phyloP scores from a whole-genome alignment of 768 basidiomycete species.

The Cubamyces sp. region DNA sequence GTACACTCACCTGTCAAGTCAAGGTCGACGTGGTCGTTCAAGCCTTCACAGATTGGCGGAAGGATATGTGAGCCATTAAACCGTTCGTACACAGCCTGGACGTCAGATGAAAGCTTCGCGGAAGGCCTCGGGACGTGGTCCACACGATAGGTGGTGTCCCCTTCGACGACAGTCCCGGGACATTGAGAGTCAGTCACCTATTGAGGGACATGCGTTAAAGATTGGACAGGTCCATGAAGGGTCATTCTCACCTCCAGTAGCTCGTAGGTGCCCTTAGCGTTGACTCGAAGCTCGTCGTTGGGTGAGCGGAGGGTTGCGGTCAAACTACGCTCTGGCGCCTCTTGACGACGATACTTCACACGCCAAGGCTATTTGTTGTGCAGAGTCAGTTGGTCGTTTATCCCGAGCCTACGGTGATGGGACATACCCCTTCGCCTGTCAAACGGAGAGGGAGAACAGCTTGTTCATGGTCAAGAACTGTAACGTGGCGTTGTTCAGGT shows the following conservation, averaged over 20 bases:
- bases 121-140: slow-evolving; percentile 81
- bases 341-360: slow-evolving; percentile 67
- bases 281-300: slow-evolving; percentile 76
- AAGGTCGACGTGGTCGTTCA: slow-evolving; percentile 81
- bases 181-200: slow-evolving; percentile 87
- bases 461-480: slow-evolving; percentile 74
- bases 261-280: slow-evolving; percentile 76
- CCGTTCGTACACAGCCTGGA: slow-evolving; percentile 56
- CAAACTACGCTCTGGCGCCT: slow-evolving; percentile 45
- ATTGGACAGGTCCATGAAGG: neutral
- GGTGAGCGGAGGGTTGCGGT: slow-evolving; percentile 54
- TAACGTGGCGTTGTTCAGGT: slow-evolving; percentile 55
- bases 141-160: slow-evolving; percentile 69
- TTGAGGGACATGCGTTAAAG: slow-evolving; percentile 8
- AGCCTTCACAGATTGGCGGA: slow-evolving; percentile 81
- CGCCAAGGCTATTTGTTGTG: slow-evolving; percentile 75
- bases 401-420: neutral
- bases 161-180: slow-evolving; percentile 66
- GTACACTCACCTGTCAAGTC: slow-evolving; percentile 63
- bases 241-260: slow-evolving; percentile 53
- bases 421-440: slow-evolving; percentile 85
- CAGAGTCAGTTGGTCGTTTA: neutral
- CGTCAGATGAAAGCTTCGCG: slow-evolving; percentile 65
- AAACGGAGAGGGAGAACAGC: slow-evolving; percentile 80
- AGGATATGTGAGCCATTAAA: slow-evolving; percentile 79